Conservation (phyloP, 1,139 yeast species). For the Blastobotrys aristatus region DNA sequence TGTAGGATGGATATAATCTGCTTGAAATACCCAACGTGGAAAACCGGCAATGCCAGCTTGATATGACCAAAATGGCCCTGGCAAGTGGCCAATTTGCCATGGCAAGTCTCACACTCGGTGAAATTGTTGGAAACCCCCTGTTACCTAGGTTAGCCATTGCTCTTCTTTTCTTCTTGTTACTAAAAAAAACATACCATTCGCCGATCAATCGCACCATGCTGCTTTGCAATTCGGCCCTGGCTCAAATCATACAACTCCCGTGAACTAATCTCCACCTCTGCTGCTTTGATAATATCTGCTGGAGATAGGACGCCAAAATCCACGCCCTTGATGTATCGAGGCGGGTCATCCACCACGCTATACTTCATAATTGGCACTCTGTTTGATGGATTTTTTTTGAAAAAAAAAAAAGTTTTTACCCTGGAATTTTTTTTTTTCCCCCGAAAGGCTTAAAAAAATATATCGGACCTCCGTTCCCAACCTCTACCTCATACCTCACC, state of each 20-base stretch:
- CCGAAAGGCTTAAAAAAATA: not conserved
- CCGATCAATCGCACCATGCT: conserved; percentile 84
- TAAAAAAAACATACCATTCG: conserved; percentile 48
- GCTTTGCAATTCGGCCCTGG: conserved; percentile 72
- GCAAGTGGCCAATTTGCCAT: conserved; percentile 87
- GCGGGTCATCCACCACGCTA: conserved; percentile 75
- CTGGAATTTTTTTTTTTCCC: not conserved
- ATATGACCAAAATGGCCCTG: conserved; percentile 99
- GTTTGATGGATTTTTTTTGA: not conserved
- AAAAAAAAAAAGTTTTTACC: not conserved
- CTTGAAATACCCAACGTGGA: conserved; percentile 96
- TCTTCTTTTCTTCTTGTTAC: not conserved
- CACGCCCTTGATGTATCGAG: conserved; percentile 83
- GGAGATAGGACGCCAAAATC: conserved; percentile 92
- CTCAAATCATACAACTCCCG: conserved; percentile 81
- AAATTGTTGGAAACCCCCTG: conserved; percentile 82
- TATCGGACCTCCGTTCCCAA: conserved; percentile 1
- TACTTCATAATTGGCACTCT: conserved; percentile 53
- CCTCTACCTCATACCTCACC: not conserved
- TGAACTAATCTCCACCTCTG: conserved; percentile 89
- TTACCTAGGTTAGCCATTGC: conserved; percentile 7
- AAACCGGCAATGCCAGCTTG: conserved; percentile 88
- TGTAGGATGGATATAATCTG: conserved; percentile 85
- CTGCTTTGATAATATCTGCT: conserved; percentile 84
- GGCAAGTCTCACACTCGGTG: conserved; percentile 84